Conservation (phyloP, 495 filamentous ascomycete genomes). For the Trichoderma orchidacearum region DNA sequence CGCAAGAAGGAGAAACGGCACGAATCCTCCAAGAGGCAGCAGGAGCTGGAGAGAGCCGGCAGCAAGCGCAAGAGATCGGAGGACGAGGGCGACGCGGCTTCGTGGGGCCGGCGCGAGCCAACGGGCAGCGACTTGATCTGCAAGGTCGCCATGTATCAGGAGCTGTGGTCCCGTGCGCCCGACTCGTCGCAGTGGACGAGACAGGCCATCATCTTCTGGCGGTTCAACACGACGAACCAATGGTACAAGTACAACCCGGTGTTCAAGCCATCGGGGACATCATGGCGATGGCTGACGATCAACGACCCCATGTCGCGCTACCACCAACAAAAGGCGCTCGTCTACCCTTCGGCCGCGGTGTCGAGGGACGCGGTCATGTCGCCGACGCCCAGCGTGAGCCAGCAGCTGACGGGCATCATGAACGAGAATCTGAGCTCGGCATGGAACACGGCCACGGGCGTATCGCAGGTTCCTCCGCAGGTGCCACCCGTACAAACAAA, state of each 20-base stretch:
- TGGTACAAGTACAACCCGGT: slow-evolving; percentile 7
- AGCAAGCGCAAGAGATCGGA: background rate
- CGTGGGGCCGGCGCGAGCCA: slow-evolving; percentile 8
- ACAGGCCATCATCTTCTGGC: slow-evolving; percentile 32
- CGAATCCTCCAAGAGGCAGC: background rate
- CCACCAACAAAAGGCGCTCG: slow-evolving; percentile 24
- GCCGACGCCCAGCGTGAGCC: slow-evolving; percentile 24
- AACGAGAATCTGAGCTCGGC: slow-evolving; percentile 28
- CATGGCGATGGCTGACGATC: slow-evolving; percentile 34
- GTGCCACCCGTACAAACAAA: slow-evolving; percentile 8
- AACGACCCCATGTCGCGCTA: slow-evolving; percentile 29
- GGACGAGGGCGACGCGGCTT: slow-evolving; percentile 1
- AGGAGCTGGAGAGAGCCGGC: background rate
- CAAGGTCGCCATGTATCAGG: slow-evolving; percentile 36
- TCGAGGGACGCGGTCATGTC: slow-evolving; percentile 26
- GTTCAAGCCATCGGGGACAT: slow-evolving; percentile 15
- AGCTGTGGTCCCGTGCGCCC: slow-evolving; percentile 30
- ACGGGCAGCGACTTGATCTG: slow-evolving; percentile 31
- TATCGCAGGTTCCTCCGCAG: slow-evolving; percentile 1
- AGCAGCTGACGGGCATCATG: slow-evolving; percentile 27
- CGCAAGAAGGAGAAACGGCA: slow-evolving; percentile 16
- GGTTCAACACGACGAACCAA: slow-evolving; percentile 16
- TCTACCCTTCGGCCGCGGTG: background rate
- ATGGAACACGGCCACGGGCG: slow-evolving; percentile 12
- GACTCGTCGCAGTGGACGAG: slow-evolving; percentile 20